Evolutionary conservation across 2,329 filamentous ascomycete species (phyloP), one percentile per base, ranked within the genome.

Genomic region (Aspergillus sp.): DNA sequence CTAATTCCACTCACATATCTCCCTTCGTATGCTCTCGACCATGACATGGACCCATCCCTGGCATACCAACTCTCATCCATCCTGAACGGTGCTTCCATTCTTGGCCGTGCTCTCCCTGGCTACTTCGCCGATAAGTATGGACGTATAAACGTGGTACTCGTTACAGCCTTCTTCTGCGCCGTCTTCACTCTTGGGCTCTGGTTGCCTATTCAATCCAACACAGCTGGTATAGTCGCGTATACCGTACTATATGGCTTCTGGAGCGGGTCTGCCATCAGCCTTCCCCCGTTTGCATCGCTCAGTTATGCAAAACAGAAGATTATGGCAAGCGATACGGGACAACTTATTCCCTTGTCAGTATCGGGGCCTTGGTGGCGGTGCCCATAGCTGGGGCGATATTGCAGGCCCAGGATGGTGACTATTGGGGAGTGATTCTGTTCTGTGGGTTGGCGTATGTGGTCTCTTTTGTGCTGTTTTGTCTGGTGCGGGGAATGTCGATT

Each of bases 1-100:
- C 65, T 67, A 33, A 59, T 68, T 11, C 65, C 65, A 1, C 48
- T 59, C 30, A 60, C 61, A 10, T 68, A 68, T 42, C 47, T 68
- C 26, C 50, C 60, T 5, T 60, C 57, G 6, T 65, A 67, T 10
- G 54, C 52, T 6, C 38, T 65, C 6, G 42, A 57, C 7, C 48
- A 40, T 4, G 58, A 61, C 0, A 50, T 64, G 6, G 42, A 51
- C 8, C 43, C 40, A 1, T 42, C 44, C 2, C 35, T 67, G 2
- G 50, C 63, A 4, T 66, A 66, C 38, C 31, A 54, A n/a, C 56
- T 66, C 12, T 47, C 64, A 6, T 50, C 58, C 0, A 57, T 66
- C 27, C 46, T 66, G 10, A 68, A 67, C 13, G 53, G 49, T 1
- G 56, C 52, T 4, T 54, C 58, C 1, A 53, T 65, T 12, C 51